phyloP scores from a whole-genome alignment of 139 green algal genomes.

The Tetradesmus lagerheimii region DNA sequence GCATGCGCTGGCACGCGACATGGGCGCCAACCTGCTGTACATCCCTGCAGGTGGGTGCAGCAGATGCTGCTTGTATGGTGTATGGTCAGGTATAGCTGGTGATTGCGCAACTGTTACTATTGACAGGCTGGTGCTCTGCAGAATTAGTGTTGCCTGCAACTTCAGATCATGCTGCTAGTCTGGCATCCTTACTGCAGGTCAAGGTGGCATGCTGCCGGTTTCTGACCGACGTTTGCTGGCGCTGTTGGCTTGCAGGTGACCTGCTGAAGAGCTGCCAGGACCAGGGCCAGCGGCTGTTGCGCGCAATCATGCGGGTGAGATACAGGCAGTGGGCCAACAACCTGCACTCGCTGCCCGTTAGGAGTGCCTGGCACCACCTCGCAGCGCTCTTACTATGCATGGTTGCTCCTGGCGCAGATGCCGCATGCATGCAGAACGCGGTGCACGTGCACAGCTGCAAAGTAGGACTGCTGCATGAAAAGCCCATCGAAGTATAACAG shows the following conservation, averaged over 20 bases:
- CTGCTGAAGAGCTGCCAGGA: constrained; percentile 40
- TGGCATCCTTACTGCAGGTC: too few species aligned
- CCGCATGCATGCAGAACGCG: not conserved
- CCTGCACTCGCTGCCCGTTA: not conserved
- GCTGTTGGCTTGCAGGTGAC: constrained; percentile 2
- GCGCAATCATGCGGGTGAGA: constrained; percentile 30
- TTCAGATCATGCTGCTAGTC: too few species aligned
- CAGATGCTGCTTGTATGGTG: not conserved
- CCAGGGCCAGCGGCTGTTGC: constrained; percentile 26
- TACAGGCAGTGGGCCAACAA: not conserved
- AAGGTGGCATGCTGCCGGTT: too few species aligned
- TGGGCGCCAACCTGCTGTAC: constrained; percentile 35
- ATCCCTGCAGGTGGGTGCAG: not conserved
- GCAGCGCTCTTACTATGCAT: not conserved
- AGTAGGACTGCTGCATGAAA: too few species aligned
- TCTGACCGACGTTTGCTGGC: too few species aligned
- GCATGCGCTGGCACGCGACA: constrained; percentile 34
- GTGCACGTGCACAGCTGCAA: too few species aligned
- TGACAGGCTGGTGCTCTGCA: too few species aligned
- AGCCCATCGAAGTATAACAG: too few species aligned
- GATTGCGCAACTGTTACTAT: too few species aligned
- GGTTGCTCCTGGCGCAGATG: not conserved
- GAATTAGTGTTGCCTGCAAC: too few species aligned
- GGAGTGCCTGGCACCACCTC: not conserved
- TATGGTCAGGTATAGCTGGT: too few species aligned